Base-by-base conservation (phyloP, 805 yeast genomes). In the Metschnikowia aberdeeniae region DNA sequence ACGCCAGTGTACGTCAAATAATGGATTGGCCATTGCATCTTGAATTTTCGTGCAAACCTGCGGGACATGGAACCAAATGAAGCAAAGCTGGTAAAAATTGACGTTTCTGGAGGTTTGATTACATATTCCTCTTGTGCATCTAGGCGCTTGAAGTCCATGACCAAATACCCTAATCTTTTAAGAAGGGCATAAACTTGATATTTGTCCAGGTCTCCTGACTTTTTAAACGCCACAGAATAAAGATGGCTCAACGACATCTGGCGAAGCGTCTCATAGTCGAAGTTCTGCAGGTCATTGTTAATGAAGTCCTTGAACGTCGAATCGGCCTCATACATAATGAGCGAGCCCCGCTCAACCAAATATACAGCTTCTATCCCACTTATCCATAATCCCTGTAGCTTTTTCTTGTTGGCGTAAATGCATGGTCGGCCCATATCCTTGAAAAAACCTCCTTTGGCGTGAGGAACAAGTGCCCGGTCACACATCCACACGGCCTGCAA, bases 111-210 rank as follows among this genome's bases (percentile, higher is more conserved):
- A 37, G 10, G 10, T n/a, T 28, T 17, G 9, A 11, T 8, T 11
- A 22, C 30, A 35, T 19, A 27, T 11, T n/a, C n/a, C 5, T 19
- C 14, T 22, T n/a, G 40, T 14, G 40, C 10, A 13, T 34, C 36
- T 4, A 17, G 34, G 17, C 39, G 40, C 37, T 36, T 20, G 45
- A 32, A 56, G 22, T 58, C 62, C 35, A 55, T 61, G 13, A 68
- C 85, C 17, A 85, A 74, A 58, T 84, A 90, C 0, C 97, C 97
- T 42, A 81, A 73, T 58, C 95, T 76, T 55, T 84, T 86, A 55
- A 90, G 67, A 46, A 85, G 75, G 0, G 90, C 75, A 63, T 82
- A 92, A 0, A 85, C 89, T 36, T 78, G 79, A 51, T 81, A 83
- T 40, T 68, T 64, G 47, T 83, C 84, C 32, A 72, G 74, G 17